Base-by-base conservation (phyloP, 495 filamentous ascomycete genomes). In the Penicillium simplicissimum region DNA sequence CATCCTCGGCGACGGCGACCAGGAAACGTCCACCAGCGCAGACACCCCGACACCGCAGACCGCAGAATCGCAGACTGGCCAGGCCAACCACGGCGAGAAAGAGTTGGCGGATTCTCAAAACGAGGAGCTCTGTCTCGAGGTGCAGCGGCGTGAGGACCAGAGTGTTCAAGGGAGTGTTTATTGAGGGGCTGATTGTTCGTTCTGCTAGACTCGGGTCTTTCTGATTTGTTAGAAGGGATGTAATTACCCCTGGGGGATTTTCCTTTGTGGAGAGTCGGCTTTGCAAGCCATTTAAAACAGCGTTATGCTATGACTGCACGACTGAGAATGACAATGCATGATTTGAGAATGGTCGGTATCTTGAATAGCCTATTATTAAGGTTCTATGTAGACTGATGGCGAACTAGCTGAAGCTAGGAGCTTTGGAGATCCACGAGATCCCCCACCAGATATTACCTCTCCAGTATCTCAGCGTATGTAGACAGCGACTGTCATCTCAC, bases 121-220 rank as follows among this genome's bases (percentile, higher is more conserved):
- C 17, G 60, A 57, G 15, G 35, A 60, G 34, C 21, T 36, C 8
- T 61, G 67, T 23, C 55, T 76, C 3, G 75, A 78, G 38, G 68
- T 59, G 3, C 66, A 71, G 36, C 66, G 67, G 52, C 55, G 53
- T 28, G 58, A 72, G 59, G 75, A 79, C 31, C 76, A 79, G 55
- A 79, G 76, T 59, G 67, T 79, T 23, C 61, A 55, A 47, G 74
- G 75, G 40, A 79, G 76, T 58, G 72, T 79, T 19, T 79, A 79
- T 52, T 79, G 52, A 68, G 19, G 23, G 19, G 23, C 51, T 21
- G 17, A 37, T 59, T 14, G 37, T 0, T 17, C 23, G 28, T 7
- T 31, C 4, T 31, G 4, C 2, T 23, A 11, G 3, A 21, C 8
- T 17, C 2, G 40, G 8, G 5, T 11, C 4, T 10, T 10, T 45